Base-by-base conservation (phyloP, 129 eudicot species). In the Silybum marianum region DNA sequence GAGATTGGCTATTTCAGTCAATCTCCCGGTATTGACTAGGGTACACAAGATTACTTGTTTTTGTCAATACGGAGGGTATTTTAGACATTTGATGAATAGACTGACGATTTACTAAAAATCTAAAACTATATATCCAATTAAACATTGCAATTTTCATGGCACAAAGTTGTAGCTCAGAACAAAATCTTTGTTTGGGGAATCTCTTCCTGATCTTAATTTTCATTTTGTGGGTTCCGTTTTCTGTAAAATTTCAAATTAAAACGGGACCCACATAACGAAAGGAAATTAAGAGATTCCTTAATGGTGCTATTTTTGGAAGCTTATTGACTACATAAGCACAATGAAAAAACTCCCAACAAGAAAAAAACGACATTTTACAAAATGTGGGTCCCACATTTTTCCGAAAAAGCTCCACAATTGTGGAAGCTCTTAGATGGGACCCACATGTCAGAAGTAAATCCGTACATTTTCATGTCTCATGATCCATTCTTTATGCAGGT, bases 401-500 rank as follows among this genome's bases (percentile, higher is more conserved):
- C 4, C 16, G 11, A 46, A 46, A 46, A 2, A 14, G 19, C n/a
- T 46, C 58, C 58, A 46, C 5, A 1, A 12, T 12, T 46, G 18
- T 54, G 63, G 63, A 54, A 5, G 62, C 62, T 51, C 22, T 10
- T 28, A 51, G n/a, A 51, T 51, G 63, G 66, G 69, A 58, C 70
- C 34, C 54, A 72, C 66, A 58, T 58, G 21, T n/a, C 12, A 51
- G 75, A 72, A 38, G 16, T 14, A 72, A 11, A 40, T 40, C 18
- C 12, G 18, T 72, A 39, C 72, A 36, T 68, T 28, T 28, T 62
- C 72, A 72, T 36, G 65, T 80, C 38, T 70, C 39, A 6, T 12
- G 36, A 22, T 54, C 38, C 18, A 40, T 21, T 13, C 3, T 22
- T 48, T 36, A 32, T 54, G 71, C 62, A 96, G 98, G 99, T 96